A percentile compares a stretch with the other conserved stretches of the same genome.
Conservation (phyloP, 1,139 yeast genomes). For the Debaryomyces udenii region DNA sequence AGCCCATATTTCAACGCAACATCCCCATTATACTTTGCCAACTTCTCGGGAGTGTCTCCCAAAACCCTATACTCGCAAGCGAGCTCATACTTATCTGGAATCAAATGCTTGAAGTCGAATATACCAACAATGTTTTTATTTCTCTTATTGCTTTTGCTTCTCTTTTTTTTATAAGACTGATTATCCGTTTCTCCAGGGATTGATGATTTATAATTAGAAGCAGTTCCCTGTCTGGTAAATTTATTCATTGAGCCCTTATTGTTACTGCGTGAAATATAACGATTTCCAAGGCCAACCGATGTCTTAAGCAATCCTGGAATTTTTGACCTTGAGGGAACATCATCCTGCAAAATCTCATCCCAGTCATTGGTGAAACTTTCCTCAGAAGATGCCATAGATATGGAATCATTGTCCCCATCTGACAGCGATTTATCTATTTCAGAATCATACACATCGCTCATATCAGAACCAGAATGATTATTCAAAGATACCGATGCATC, state of each 20-base stretch:
- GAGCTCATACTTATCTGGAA: constrained; percentile 77
- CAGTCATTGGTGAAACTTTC: constrained; percentile 56
- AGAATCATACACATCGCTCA: constrained; percentile 1
- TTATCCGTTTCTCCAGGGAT: constrained; percentile 21
- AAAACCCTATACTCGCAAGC: constrained; percentile 75
- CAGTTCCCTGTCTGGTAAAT: constrained; percentile 30
- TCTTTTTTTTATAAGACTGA: constrained; percentile 18
- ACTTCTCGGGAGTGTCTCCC: constrained; percentile 65
- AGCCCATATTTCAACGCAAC: constrained; percentile 70
- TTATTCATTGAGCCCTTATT: constrained; percentile 26
- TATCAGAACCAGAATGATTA: constrained; percentile 13
- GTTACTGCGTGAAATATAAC: constrained; percentile 24
- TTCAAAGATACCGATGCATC: constrained; percentile 15
- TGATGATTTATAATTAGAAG: constrained; percentile 35
- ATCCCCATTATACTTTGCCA: constrained; percentile 71
- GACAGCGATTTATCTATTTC: neutral
- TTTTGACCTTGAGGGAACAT: constrained; percentile 45
- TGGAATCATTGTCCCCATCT: constrained; percentile 10
- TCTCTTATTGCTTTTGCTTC: constrained; percentile 23
- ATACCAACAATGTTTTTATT: constrained; percentile 60
- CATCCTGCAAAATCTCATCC: constrained; percentile 51
- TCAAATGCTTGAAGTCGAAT: constrained; percentile 65
- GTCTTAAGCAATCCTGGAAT: constrained; percentile 50
- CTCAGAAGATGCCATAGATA: constrained; percentile 24
- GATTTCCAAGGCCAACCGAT: constrained; percentile 42